Conservation (phyloP, 306 rosid species). For the Crataegus laevigata region DNA sequence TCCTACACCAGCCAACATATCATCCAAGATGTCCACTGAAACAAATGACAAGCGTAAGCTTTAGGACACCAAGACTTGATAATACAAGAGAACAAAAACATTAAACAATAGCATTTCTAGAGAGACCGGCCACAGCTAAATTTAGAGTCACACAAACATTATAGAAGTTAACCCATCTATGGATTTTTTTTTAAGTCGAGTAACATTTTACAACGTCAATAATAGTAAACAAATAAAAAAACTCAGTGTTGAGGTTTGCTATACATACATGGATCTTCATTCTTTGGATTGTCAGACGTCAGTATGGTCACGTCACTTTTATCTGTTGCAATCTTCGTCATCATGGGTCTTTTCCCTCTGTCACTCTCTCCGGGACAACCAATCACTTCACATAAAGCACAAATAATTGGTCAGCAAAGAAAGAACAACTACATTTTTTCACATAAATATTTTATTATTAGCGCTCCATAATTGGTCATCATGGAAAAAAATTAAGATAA, state of each 20-base stretch:
- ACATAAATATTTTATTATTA: neutral
- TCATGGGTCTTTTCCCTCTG: conserved; percentile 85
- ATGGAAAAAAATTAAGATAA: neutral
- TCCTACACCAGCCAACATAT: conserved; percentile 93
- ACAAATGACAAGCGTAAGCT: conserved; percentile 13
- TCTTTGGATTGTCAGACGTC: conserved; percentile 80
- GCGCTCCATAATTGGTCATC: neutral
- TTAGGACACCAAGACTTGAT: conserved; percentile 15
- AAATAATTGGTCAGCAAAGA: conserved; percentile 1
- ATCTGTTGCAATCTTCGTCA: conserved; percentile 91
- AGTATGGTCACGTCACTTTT: conserved; percentile 88
- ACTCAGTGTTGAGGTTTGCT: neutral
- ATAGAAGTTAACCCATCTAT: neutral
- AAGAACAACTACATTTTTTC: neutral
- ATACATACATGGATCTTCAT: conserved; percentile 87
- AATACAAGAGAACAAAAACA: neutral
- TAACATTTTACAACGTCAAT: neutral
- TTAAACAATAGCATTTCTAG: neutral
- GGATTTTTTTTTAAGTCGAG: too few relatives aligned
- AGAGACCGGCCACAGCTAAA: neutral
- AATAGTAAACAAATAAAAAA: neutral
- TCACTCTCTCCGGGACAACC: conserved; percentile 76
- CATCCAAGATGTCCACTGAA: conserved; percentile 91
- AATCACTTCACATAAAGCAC: conserved; percentile 44
- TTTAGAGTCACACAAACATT: neutral